A percentile compares a stretch with the other conserved stretches of the same genome.
These are phyloP conservation scores for Neostapfia colusana DNA, from an alignment of 176 grass and related monocot species.

Conservation along the genomic window DNA sequence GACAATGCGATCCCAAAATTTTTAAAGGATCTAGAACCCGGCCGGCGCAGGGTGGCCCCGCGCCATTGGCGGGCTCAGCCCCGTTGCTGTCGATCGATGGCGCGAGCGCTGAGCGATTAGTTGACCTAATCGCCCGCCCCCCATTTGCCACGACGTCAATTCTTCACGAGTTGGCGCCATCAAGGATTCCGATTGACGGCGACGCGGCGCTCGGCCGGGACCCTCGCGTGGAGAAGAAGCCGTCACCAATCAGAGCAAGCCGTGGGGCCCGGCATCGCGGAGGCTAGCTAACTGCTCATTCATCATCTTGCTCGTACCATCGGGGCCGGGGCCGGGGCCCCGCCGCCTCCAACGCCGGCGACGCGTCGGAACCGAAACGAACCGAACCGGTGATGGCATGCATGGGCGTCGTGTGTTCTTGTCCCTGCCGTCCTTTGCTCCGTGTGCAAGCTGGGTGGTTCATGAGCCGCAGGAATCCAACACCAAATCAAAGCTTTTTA, in stretches of 20 bases:
- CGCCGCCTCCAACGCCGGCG: not conserved
- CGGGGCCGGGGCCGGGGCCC: not conserved
- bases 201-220: not conserved
- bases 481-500: too few species aligned
- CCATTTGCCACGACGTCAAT: not conserved
- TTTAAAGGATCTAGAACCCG: not conserved
- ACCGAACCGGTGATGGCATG: conserved; percentile 15
- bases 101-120: conserved; percentile 30
- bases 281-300: not conserved
- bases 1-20: not conserved
- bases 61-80: conserved; percentile 31
- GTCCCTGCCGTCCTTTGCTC: conserved; percentile 11
- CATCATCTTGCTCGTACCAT: not conserved
- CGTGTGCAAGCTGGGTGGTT: not conserved
- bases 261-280: not conserved
- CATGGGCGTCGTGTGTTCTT: not conserved
- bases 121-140: conserved; percentile 31
- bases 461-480: conserved; percentile 22
- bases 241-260: conserved; percentile 5
- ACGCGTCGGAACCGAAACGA: conserved; percentile 20
- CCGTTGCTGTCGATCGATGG: not conserved
- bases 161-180: conserved; percentile 1
- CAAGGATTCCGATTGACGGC: conserved; percentile 28
- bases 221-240: not conserved
- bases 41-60: conserved; percentile 15